Evolutionary conservation across 495 filamentous ascomycete species (phyloP).

Genomic region (Hypoxylon lienhwacheense): DNA sequence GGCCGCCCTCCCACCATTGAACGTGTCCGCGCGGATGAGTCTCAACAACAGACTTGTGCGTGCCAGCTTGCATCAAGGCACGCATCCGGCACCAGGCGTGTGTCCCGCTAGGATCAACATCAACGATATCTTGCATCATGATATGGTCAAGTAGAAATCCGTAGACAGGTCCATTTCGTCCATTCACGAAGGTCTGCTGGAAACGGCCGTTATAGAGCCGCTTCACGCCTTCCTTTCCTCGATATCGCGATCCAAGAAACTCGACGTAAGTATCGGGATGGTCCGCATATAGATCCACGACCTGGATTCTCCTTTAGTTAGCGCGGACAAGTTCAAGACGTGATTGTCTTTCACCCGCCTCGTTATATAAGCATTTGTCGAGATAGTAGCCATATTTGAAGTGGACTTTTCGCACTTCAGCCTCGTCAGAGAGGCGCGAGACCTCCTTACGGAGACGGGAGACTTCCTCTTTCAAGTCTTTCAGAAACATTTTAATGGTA

Average conservation of each 20-base stretch:
- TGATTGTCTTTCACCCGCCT: slow-evolving; percentile 37
- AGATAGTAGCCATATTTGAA: slow-evolving; percentile 63
- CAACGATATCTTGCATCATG: slow-evolving; percentile 59
- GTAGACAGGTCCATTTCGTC: slow-evolving; percentile 58
- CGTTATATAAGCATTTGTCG: slow-evolving; percentile 61
- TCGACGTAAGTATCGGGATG: slow-evolving; percentile 59
- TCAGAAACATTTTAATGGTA: slow-evolving; percentile 32
- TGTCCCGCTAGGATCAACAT: slow-evolving; percentile 49
- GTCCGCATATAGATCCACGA: slow-evolving; percentile 55
- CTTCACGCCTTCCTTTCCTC: slow-evolving; percentile 54
- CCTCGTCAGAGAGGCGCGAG: slow-evolving; percentile 43
- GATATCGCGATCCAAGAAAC: slow-evolving; percentile 58
- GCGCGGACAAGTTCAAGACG: background rate
- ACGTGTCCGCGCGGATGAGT: slow-evolving; percentile 52
- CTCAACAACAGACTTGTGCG: slow-evolving; percentile 51
- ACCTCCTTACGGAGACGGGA: slow-evolving; percentile 32
- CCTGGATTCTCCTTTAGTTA: slow-evolving; percentile 35
- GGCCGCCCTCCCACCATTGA: slow-evolving; percentile 60
- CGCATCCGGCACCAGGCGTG: slow-evolving; percentile 58
- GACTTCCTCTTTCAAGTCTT: slow-evolving; percentile 37
- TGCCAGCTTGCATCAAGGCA: slow-evolving; percentile 57
- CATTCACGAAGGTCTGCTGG: slow-evolving; percentile 49
- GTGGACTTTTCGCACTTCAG: slow-evolving; percentile 56
- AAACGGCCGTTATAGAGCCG: slow-evolving; percentile 59
- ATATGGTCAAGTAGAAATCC: slow-evolving; percentile 59